phyloP scores from a whole-genome alignment of 129 eudicot species.

The Dittrichia graveolens region DNA sequence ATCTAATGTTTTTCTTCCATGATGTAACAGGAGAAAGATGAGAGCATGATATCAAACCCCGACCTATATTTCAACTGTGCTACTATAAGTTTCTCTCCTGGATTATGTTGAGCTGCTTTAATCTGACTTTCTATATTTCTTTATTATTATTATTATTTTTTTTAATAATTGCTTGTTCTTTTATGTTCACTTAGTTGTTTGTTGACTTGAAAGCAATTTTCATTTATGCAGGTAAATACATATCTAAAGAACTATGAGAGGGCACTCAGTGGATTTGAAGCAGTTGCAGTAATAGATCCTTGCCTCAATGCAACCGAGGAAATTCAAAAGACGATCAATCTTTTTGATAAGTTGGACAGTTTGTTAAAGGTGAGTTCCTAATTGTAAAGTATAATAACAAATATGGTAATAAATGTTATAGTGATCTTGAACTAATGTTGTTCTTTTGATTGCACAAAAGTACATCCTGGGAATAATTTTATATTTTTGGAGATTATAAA shows the following conservation, averaged over 20 bases:
- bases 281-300: conserved; percentile 90
- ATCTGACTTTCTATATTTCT: not conserved
- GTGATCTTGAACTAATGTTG: not conserved
- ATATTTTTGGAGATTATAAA: not conserved
- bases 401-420: not conserved
- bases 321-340: conserved; percentile 72
- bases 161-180: conserved; percentile 9
- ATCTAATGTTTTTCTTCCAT: conserved; percentile 22
- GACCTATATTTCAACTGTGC: conserved; percentile 90
- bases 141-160: not conserved
- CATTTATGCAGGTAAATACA: conserved; percentile 60
- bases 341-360: conserved; percentile 77
- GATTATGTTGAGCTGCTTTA: not conserved
- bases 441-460: too few species aligned
- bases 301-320: conserved; percentile 76
- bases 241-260: conserved; percentile 92
- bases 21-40: conserved; percentile 87
- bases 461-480: not conserved
- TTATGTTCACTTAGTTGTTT: not conserved
- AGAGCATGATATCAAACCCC: conserved; percentile 81
- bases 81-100: conserved; percentile 51
- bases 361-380: conserved; percentile 51
- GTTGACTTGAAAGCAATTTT: not conserved
- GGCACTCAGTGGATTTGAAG: conserved; percentile 97
- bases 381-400: not conserved